These are phyloP conservation scores for Cladobotryum protrusum DNA, from an alignment of 2,329 filamentous ascomycete genomes.

Conservation along the genomic window DNA sequence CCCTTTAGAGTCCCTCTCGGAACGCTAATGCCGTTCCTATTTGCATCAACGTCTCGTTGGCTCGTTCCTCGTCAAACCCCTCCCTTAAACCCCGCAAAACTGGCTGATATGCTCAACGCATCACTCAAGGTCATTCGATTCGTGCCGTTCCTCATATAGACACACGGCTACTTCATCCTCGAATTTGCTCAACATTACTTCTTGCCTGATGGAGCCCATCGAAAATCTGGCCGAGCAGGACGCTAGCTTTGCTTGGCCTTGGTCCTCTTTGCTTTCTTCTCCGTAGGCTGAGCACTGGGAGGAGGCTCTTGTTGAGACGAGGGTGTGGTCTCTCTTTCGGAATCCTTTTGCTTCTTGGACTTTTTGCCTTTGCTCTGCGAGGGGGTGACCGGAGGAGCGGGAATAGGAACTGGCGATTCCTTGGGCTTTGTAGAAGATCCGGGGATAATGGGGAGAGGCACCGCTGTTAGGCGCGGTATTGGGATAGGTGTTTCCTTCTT, in stretches of 20 bases:
- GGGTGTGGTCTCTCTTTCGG: constrained; percentile 14
- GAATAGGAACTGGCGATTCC: constrained; percentile 20
- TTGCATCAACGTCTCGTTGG: too few species aligned
- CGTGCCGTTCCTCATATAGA: too few species aligned
- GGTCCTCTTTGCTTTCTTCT: constrained; percentile 9
- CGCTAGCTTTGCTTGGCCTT: constrained; percentile 4
- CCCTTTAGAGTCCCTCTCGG: too few species aligned
- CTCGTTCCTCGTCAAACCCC: too few species aligned
- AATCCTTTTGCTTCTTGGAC: constrained; percentile 25
- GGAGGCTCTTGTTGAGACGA: constrained; percentile 15
- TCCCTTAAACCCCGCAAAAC: too few species aligned
- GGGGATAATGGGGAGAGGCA: constrained; percentile 32
- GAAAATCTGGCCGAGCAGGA: neutral
- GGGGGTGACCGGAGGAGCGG: constrained; percentile 17
- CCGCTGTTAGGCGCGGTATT: constrained; percentile 22
- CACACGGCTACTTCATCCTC: too few species aligned
- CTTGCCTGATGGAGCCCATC: constrained; percentile 1
- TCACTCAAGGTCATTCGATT: too few species aligned
- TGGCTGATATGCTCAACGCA: too few species aligned
- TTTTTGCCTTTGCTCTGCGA: constrained; percentile 21
- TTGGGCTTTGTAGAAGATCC: constrained; percentile 21
- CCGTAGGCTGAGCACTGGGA: constrained; percentile 14
- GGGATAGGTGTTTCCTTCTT: constrained; percentile 25
- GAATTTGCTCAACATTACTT: neutral
- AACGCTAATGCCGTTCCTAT: too few species aligned